Base-by-base conservation (phyloP, 106 monocot genomes). In the Platanthera zijinensis region DNA sequence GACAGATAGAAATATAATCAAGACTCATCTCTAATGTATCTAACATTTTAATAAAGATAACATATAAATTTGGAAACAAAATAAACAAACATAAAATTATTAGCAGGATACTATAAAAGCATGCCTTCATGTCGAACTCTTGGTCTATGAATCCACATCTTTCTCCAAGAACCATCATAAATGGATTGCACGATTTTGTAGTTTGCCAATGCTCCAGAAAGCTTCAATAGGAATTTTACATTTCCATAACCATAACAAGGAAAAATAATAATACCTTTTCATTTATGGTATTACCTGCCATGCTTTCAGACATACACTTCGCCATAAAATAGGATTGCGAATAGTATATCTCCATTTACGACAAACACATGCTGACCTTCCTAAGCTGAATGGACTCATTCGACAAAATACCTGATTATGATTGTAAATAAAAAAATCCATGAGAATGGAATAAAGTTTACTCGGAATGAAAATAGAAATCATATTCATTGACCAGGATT, bases 131-230 rank as follows among this genome's bases (percentile, higher is more conserved):
- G 88, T 69, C 91, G 84, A 85, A 99, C 79, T 78, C 97, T 86
- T 71, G 94, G 97, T 73, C 97, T 94, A 22, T 74, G 78, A 64
- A 87, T 62, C 91, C 91, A 99, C 97, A 99, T 99, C 84, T 89
- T 99, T 80, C 88, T 91, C 97, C 97, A 99, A 67, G 97, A 99
- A 74, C 89, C 86, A 10, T 88, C 90, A 84, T 86, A 99, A 70
- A 79, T 22, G n/a, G 88, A 86, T 69, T 80, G 84, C 14, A 92
- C 80, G 10, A 90, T 70, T 69, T 77, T 78, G 78, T 84, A 87
- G 78, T 99, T 99, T 64, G 84, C 69, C 57, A 87, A 51, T 67
- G 79, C 80, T 78, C 97, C 97, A 85, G 78, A 82, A 15, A 83
- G 78, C 97, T 99, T 77, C 74, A 89, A 22, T 84, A 50, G 25